These are phyloP conservation scores for Haplographium delicatum DNA, from an alignment of 495 filamentous ascomycete genomes.

Conservation along the genomic window DNA sequence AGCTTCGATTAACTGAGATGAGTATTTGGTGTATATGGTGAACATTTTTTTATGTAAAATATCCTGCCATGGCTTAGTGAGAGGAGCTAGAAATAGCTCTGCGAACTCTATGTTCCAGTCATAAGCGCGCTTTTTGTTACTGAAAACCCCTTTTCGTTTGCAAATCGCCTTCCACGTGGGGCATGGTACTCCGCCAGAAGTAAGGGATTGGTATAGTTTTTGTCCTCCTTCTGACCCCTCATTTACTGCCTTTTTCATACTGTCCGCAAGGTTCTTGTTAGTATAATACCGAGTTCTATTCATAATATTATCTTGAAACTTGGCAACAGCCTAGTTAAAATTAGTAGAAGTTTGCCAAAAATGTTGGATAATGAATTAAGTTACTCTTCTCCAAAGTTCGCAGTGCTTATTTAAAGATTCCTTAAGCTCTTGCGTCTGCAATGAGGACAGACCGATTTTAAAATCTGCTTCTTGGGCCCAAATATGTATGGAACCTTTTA, in stretches of 20 bases:
- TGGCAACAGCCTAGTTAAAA: too few species aligned
- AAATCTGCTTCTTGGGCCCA: too few species aligned
- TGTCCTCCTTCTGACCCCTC: background rate
- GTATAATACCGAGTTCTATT: too few species aligned
- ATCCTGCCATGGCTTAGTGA: background rate
- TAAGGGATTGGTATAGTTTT: background rate
- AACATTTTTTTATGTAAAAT: background rate
- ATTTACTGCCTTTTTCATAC: background rate
- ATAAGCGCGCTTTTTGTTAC: background rate
- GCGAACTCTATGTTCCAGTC: background rate
- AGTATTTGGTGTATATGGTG: background rate
- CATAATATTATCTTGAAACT: too few species aligned
- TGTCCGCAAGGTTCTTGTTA: too few species aligned
- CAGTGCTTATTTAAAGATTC: too few species aligned
- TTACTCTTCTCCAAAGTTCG: too few species aligned
- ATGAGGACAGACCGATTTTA: too few species aligned
- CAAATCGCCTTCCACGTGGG: background rate
- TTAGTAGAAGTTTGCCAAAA: too few species aligned
- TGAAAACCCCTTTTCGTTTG: background rate
- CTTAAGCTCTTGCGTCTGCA: too few species aligned
- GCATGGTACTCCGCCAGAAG: background rate
- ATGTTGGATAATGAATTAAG: too few species aligned
- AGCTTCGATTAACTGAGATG: background rate
- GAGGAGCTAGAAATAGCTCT: background rate
- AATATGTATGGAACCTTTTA: too few species aligned